A percentile compares a stretch with the other conserved stretches of the same genome.
Evolutionary conservation across 192 early-diverging fungal genomes (phyloP).

Genomic region (Mortierella antarctica): DNA sequence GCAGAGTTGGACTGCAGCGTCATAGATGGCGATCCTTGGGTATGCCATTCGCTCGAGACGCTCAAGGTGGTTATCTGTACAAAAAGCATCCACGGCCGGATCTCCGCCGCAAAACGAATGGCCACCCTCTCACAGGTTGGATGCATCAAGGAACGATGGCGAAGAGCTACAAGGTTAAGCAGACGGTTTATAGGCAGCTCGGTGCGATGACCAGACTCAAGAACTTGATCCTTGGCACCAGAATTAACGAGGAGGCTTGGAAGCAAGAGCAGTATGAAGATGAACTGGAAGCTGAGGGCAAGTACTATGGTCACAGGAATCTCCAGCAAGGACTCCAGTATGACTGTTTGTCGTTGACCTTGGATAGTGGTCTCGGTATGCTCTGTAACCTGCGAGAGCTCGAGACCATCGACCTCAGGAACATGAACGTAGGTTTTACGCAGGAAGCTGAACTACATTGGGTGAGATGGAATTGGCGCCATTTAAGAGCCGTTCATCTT

Average conservation of each 20-base stretch:
- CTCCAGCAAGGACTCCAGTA: neutral
- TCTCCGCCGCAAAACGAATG: too few relatives aligned
- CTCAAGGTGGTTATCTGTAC: too few relatives aligned
- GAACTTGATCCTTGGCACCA: neutral
- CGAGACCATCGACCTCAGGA: neutral
- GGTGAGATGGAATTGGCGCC: neutral
- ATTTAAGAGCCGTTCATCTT: neutral
- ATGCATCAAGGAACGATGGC: neutral
- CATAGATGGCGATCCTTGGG: too few relatives aligned
- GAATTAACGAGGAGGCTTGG: neutral
- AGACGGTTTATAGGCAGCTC: neutral
- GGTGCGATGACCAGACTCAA: neutral
- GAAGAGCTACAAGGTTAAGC: neutral
- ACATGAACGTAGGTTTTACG: neutral
- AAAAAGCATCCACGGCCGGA: too few relatives aligned
- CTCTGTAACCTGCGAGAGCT: neutral
- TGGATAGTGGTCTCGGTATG: conserved; percentile 1
- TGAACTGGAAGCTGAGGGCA: neutral
- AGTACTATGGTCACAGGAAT: neutral
- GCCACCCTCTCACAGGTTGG: too few relatives aligned
- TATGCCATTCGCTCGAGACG: too few relatives aligned
- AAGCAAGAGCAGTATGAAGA: neutral
- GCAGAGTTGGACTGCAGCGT: too few relatives aligned
- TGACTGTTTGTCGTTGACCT: neutral
- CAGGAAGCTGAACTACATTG: neutral